Base-by-base conservation (phyloP, 345 rosid genomes). In the Salix exigua region DNA sequence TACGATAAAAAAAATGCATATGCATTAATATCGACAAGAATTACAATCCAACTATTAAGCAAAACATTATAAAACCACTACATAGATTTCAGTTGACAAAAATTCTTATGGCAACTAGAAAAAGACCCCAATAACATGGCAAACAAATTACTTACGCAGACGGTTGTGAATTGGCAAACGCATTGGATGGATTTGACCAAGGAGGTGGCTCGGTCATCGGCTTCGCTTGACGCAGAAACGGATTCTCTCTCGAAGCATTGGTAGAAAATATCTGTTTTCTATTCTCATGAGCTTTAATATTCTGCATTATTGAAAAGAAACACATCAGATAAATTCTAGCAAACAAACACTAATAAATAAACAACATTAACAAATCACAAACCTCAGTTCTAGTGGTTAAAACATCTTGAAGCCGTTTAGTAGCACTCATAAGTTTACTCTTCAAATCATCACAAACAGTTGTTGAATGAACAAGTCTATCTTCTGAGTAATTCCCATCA, bases 221-320 rank as follows among this genome's bases (percentile, higher is more conserved):
- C 81, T 87, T 85, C 6, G 81, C 73, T 42, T 81, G 89, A 35
- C 76, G 90, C 73, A 78, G 84, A 68, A 89, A 80, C 17, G 83
- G 85, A 75, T 81, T 88, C 73, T 91, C 93, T 76, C 88, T 87
- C 42, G 81, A 83, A 75, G 90, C 82, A 80, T 85, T 90, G 51
- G 90, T 83, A 7, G 98, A 94, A 77, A 95, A 93, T 31, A 93
- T 86, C 71, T 93, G 90, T 80, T 84, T 95, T 79, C 97, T 77
- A 71, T 85, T 93, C 79, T 93, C 97, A 83, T 93, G 97, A 78
- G 97, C 99, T 83, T 91, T 95, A 73, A 91, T 90, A 81, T 93
- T 92, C 97, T 92, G 86, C 79, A 42, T 9, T 18, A 72, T 14
- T 11, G 12, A 3, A 51, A 30, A 69, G 28, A 42, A 12, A 16